These are phyloP conservation scores for Cryptococcus depauperatus DNA, from an alignment of 1,284 basidiomycete genomes.

Conservation along the genomic window DNA sequence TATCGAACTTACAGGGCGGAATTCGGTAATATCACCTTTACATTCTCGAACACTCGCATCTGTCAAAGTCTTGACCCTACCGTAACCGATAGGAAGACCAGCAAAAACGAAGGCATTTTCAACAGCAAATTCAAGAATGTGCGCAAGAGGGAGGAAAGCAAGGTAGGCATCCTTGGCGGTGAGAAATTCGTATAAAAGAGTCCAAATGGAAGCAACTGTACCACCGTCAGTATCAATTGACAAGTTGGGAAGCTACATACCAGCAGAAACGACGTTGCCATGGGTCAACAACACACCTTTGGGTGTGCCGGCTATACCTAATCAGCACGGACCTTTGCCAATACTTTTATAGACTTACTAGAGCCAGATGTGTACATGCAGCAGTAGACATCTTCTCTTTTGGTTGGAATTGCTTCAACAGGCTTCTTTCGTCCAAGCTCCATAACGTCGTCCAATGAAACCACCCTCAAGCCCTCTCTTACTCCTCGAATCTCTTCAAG, in stretches of 20 bases:
- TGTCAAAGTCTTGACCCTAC: conserved; percentile 91
- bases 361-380: conserved; percentile 93
- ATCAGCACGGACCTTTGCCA: conserved; percentile 10
- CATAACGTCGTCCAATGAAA: conserved; percentile 64
- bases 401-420: conserved; percentile 52
- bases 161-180: conserved; percentile 59
- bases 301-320: conserved; percentile 59
- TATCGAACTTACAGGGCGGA: conserved; percentile 54
- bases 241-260: conserved; percentile 18
- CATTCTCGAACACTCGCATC: conserved; percentile 83
- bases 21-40: conserved; percentile 75
- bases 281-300: conserved; percentile 91
- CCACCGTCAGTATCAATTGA: conserved; percentile 1
- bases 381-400: conserved; percentile 63
- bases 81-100: conserved; percentile 63
- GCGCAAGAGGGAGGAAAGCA: conserved; percentile 86
- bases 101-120: conserved; percentile 45
- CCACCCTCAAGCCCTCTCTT: conserved; percentile 50
- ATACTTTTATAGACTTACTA: conserved; percentile 26
- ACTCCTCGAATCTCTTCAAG: conserved; percentile 54
- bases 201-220: conserved; percentile 62
- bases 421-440: conserved; percentile 55
- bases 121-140: conserved; percentile 63
- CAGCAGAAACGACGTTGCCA: conserved; percentile 72
- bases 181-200: conserved; percentile 70